Conservation (phyloP, 768 basidiomycete genomes). For the Clitopilus hobsonii region DNA sequence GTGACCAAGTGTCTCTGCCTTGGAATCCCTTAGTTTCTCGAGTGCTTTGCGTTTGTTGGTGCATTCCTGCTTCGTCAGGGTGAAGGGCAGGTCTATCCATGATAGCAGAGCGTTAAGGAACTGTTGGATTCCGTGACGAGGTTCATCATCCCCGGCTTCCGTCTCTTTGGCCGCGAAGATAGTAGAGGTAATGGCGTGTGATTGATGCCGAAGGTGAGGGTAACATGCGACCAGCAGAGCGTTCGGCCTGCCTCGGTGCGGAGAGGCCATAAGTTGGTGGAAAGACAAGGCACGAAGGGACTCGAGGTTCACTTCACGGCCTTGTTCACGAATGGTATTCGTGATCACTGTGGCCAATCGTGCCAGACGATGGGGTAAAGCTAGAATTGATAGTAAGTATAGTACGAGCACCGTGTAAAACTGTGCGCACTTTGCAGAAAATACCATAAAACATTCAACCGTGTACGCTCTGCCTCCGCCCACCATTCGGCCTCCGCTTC, state of each 20-base stretch:
- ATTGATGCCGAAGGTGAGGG: conserved; percentile 41
- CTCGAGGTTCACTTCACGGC: conserved; percentile 42
- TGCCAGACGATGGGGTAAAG: conserved; percentile 38
- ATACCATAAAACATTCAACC: conserved; percentile 51
- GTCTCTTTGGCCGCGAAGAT: conserved; percentile 5
- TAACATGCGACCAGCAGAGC: conserved; percentile 58
- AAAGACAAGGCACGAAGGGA: conserved; percentile 44
- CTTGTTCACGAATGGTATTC: conserved; percentile 34
- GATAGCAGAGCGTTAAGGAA: conserved; percentile 16
- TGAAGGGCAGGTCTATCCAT: conserved; percentile 46
- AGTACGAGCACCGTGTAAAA: conserved; percentile 7
- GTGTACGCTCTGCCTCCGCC: conserved; percentile 64
- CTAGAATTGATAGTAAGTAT: conserved; percentile 22
- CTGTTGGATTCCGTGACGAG: conserved; percentile 9
- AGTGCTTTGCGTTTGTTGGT: conserved; percentile 52
- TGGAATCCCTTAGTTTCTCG: conserved; percentile 59
- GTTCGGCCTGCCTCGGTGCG: conserved; percentile 39
- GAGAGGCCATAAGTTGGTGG: conserved; percentile 42
- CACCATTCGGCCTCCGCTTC: conserved; percentile 87
- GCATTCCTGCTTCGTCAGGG: conserved; percentile 67
- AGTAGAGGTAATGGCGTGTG: conserved; percentile 12
- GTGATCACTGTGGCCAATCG: conserved; percentile 34
- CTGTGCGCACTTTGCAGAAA: conserved; percentile 64
- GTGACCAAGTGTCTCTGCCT: conserved; percentile 62
- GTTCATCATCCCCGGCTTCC: conserved; percentile 2